Percentiles rank a stretch among this genome's conserved stretches.
These are phyloP conservation scores for Microthyrium microscopicum DNA, from an alignment of 2,329 filamentous ascomycete species.

Conservation along the genomic window DNA sequence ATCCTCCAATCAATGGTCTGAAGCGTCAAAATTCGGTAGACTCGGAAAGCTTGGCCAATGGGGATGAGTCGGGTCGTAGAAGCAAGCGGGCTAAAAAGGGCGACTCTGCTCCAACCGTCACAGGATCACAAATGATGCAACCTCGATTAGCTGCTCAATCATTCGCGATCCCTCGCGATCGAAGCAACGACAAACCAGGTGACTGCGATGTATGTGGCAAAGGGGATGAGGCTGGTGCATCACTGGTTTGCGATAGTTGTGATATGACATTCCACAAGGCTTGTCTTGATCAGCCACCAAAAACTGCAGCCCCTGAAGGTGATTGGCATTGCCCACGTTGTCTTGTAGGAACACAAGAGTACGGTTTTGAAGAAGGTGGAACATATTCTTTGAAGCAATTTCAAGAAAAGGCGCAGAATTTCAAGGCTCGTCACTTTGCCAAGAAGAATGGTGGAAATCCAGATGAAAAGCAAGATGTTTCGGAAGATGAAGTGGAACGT, in stretches of 20 bases:
- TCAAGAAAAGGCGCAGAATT: slow-evolving; percentile 86
- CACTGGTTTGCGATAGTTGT: slow-evolving; percentile 80
- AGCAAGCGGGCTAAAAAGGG: slow-evolving; percentile 90
- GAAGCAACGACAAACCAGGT: slow-evolving; percentile 38
- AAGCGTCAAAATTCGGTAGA: slow-evolving; percentile 54
- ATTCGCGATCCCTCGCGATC: slow-evolving; percentile 38
- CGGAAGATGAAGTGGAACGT: slow-evolving; percentile 86
- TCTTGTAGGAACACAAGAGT: slow-evolving; percentile 88
- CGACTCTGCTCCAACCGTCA: slow-evolving; percentile 61
- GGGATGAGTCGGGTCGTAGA: slow-evolving; percentile 40
- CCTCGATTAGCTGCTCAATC: slow-evolving; percentile 67
- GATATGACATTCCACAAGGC: slow-evolving; percentile 74
- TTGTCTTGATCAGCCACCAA: slow-evolving; percentile 76
- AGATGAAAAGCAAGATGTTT: slow-evolving; percentile 65
- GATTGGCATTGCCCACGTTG: slow-evolving; percentile 97
- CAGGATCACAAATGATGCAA: slow-evolving; percentile 91
- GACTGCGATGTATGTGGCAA: slow-evolving; percentile 78
- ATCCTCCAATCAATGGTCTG: slow-evolving; percentile 34
- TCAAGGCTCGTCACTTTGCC: slow-evolving; percentile 88
- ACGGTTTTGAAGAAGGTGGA: slow-evolving; percentile 92
- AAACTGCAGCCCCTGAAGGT: slow-evolving; percentile 58
- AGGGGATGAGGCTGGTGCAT: slow-evolving; percentile 50
- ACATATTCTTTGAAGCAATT: slow-evolving; percentile 92
- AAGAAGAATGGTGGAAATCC: slow-evolving; percentile 81
- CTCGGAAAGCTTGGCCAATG: slow-evolving; percentile 39